Percentiles rank a stretch among this genome's conserved stretches.
These are phyloP conservation scores for Volvox africanus DNA, from an alignment of 139 green algal genomes.

Conservation along the genomic window DNA sequence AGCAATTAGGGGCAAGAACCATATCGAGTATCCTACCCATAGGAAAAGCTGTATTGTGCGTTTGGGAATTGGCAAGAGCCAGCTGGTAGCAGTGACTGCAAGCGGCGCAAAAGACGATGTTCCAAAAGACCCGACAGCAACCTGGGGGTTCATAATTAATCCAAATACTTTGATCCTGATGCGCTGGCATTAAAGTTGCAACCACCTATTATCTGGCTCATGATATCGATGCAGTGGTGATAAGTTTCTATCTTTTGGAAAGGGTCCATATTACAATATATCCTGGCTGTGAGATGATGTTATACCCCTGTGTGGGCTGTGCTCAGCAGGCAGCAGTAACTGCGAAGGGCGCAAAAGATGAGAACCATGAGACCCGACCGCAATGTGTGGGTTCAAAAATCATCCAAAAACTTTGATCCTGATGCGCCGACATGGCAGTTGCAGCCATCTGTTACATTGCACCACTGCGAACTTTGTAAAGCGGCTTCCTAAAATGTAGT, in stretches of 20 bases:
- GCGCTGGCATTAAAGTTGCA: neutral
- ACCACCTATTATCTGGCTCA: neutral
- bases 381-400: conserved; percentile 12
- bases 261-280: too few species aligned
- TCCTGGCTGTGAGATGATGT: too few species aligned
- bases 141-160: conserved; percentile 15
- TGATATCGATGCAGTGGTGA: too few species aligned
- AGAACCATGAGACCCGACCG: conserved; percentile 38
- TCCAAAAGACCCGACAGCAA: conserved; percentile 30
- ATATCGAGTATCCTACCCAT: neutral
- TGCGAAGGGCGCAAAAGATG: conserved; percentile 36
- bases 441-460: neutral
- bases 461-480: neutral
- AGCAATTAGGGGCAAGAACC: neutral
- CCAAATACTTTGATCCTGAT: conserved; percentile 68
- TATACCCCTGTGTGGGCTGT: neutral
- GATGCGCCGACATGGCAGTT: conserved; percentile 28
- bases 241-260: too few species aligned
- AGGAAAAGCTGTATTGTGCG: too few species aligned
- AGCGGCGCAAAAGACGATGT: conserved; percentile 34
- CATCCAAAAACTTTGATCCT: conserved; percentile 67
- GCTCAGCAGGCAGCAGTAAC: neutral
- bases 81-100: neutral
- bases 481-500: too few species aligned
- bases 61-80: neutral